Base-by-base conservation (phyloP, 2,329 filamentous ascomycete genomes). In the Exophiala spinifera region DNA sequence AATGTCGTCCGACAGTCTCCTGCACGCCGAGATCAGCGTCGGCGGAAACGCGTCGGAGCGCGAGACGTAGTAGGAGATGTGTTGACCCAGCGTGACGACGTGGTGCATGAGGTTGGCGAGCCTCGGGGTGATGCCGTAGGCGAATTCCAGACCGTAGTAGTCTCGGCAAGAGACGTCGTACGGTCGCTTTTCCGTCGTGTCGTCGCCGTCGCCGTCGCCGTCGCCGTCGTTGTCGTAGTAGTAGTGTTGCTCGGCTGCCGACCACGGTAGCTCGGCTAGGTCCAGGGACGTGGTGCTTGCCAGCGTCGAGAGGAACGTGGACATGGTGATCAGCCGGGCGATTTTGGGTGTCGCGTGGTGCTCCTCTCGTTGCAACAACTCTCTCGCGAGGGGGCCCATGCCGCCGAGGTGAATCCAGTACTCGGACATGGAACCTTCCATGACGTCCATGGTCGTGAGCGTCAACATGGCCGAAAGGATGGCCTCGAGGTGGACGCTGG, bases 351-450 rank as follows among this genome's bases (percentile, higher is more conserved):
- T 57, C 15, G 49, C 36, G 33, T 49, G 33, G 5, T 31, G 6
- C 13, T 28, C n/a, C 7, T 43, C 39, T 4, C 37, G 45, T n/a
- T 51, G 25, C 4, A 46, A 34, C 4, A 46, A 34, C 23, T 56
- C 55, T 23, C 40, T 47, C 20, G 49, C 46, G 6, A 62, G 44
- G 4, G 56, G 58, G 4, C 45, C 44, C 37, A 61, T 52, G 17
- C 57, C 61, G 19, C 59, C 53, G 2, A 63, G 51, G 33, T 63
- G 61, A 7, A 63, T 61, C 49, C 56, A 58, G 19, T 62, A 63
- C 19, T 63, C 61, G 5, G 46, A 51, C 56, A 58, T 58, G n/a
- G 56, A 56, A 23, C 61, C 61, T 53, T 63, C 61, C 25, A 61
- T 59, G 20, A 60, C 60, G 53, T 63, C 60, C 23, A 61, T 62